A percentile compares a stretch with the other conserved stretches of the same genome.
phyloP scores from a whole-genome alignment of 2,329 filamentous ascomycete genomes.

The Pleurostoma richardsiae region DNA sequence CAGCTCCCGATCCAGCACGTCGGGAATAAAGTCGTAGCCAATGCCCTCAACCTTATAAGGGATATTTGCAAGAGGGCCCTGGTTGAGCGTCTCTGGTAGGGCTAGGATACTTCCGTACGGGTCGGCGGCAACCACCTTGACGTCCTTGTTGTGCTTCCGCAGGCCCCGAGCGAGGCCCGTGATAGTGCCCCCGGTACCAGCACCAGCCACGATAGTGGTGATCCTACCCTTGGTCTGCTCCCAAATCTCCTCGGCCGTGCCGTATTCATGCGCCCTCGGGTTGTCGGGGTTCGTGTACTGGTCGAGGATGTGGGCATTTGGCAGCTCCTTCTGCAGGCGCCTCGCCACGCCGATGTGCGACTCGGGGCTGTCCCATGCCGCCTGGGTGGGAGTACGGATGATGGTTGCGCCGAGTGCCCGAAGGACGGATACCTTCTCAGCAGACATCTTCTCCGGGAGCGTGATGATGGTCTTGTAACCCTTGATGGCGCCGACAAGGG shows the following conservation, averaged over 20 bases:
- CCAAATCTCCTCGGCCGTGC: conserved; percentile 97
- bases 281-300: conserved; percentile 93
- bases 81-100: conserved; percentile 72
- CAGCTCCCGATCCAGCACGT: conserved; percentile 74
- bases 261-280: conserved; percentile 86
- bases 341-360: conserved; percentile 94
- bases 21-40: conserved; percentile 96
- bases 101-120: conserved; percentile 90
- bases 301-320: conserved; percentile 94
- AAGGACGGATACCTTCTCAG: conserved; percentile 94
- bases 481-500: conserved; percentile 90
- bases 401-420: conserved; percentile 94
- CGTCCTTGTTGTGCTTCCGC: conserved; percentile 75
- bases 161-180: conserved; percentile 82
- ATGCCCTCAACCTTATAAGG: conserved; percentile 98
- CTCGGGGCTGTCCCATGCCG: conserved; percentile 90
- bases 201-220: conserved; percentile 80
- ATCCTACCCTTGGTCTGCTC: conserved; percentile 79
- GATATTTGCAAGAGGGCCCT: conserved; percentile 67
- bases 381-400: conserved; percentile 93
- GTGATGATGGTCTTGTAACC: conserved; percentile 99
- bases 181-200: conserved; percentile 93
- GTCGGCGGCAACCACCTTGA: conserved; percentile 91
- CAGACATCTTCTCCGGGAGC: conserved; percentile 98
- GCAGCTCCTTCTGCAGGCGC: conserved; percentile 88